Evolutionary conservation across 108 stramenopile species (phyloP).

Genomic region (Seminavis robusta): DNA sequence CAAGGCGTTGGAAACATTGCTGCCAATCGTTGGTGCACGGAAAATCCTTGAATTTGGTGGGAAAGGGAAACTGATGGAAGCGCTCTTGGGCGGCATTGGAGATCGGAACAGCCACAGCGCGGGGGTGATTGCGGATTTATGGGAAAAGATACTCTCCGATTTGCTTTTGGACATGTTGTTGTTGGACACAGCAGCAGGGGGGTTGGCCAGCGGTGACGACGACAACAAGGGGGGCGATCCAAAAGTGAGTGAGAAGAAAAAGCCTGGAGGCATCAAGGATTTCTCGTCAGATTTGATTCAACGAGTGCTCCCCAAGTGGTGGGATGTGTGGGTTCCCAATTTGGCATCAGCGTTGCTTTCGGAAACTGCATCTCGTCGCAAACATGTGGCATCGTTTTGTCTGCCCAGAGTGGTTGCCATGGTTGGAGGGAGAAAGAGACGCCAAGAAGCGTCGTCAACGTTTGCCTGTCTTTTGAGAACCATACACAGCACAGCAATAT

Average conservation of each 20-base stretch:
- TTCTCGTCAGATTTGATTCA: too few species aligned
- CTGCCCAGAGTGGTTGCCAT: slow-evolving; percentile 29
- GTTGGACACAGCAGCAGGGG: too few species aligned
- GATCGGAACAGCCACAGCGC: slow-evolving; percentile 37
- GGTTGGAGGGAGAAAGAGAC: slow-evolving; percentile 17
- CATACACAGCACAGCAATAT: too few species aligned
- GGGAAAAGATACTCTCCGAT: slow-evolving; percentile 36
- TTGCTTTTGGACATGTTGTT: slow-evolving; percentile 16
- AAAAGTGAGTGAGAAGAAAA: not conserved
- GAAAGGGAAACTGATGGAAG: slow-evolving; percentile 9
- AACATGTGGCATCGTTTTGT: slow-evolving; percentile 51
- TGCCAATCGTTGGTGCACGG: slow-evolving; percentile 29
- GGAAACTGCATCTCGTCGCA: slow-evolving; percentile 20
- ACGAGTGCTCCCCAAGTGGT: slow-evolving; percentile 20
- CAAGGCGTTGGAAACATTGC: slow-evolving; percentile 53
- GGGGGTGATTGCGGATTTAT: slow-evolving; percentile 54
- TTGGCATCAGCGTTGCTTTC: slow-evolving; percentile 35
- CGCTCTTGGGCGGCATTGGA: slow-evolving; percentile 50
- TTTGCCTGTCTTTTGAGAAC: too few species aligned
- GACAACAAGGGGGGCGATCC: too few species aligned
- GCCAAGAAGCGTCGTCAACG: too few species aligned
- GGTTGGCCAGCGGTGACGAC: too few species aligned
- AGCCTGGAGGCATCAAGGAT: too few species aligned
- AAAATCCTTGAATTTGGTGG: not conserved
- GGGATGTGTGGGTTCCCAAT: slow-evolving; percentile 35